Conservation (phyloP, 805 yeast genomes). For the Lachancea nothofagi region DNA sequence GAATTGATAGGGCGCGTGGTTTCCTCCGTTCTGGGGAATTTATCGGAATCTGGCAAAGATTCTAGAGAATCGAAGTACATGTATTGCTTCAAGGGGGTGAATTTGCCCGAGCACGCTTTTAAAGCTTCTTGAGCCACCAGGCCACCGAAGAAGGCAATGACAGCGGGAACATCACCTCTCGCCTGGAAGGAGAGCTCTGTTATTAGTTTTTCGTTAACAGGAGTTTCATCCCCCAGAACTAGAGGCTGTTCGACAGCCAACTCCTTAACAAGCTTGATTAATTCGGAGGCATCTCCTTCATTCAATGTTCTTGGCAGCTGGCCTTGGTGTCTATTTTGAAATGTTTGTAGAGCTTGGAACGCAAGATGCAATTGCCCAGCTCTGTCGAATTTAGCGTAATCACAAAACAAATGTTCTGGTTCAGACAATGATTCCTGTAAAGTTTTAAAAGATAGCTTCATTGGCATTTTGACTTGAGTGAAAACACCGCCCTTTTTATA, state of each 20-base stretch:
- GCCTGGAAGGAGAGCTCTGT: slow-evolving; percentile 77
- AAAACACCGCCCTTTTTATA: slow-evolving; percentile 84
- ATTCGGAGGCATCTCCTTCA: slow-evolving; percentile 65
- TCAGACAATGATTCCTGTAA: slow-evolving; percentile 56
- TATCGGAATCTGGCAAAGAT: slow-evolving; percentile 62
- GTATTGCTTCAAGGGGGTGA: slow-evolving; percentile 88
- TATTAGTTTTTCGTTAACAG: slow-evolving; percentile 59
- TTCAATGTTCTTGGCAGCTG: slow-evolving; percentile 72
- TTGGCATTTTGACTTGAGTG: slow-evolving; percentile 87
- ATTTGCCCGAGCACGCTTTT: slow-evolving; percentile 92
- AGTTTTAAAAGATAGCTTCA: slow-evolving; percentile 53
- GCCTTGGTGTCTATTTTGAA: slow-evolving; percentile 56
- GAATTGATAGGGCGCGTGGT: slow-evolving; percentile 70
- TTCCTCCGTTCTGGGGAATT: slow-evolving; percentile 59
- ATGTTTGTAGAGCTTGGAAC: slow-evolving; percentile 81
- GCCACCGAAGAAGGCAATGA: slow-evolving; percentile 89
- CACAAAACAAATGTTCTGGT: slow-evolving; percentile 80
- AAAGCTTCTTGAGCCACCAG: slow-evolving; percentile 93
- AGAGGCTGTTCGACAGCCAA: slow-evolving; percentile 48
- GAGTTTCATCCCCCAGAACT: slow-evolving; percentile 45
- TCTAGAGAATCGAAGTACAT: slow-evolving; percentile 92
- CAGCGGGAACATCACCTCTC: slow-evolving; percentile 85
- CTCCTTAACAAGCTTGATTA: slow-evolving; percentile 53
- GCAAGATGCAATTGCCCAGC: slow-evolving; percentile 88
- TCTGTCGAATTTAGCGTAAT: slow-evolving; percentile 90